Base-by-base conservation (phyloP, 257 asterid species). In the Nicotiana knightiana region DNA sequence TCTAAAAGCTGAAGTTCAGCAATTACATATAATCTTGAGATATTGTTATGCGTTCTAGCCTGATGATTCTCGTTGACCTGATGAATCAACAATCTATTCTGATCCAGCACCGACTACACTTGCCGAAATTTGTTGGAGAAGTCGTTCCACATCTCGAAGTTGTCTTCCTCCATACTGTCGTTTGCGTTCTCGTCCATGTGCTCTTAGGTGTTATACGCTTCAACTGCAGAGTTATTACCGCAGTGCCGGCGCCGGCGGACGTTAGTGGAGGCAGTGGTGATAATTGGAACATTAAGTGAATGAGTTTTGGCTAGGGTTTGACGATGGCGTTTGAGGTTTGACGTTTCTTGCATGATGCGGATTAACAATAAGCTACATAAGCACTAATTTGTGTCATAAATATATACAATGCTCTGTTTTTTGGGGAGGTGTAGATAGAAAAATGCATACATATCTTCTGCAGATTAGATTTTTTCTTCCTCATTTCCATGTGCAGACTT, bases 41-140 rank as follows among this genome's bases (percentile, higher is more conserved):
- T 21, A 21, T 0, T 21, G 24, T 21, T 13, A 65, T 88, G 94
- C n/a, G 82, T 58, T 76, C 85, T 92, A 3, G 96, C 91, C 71
- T 85, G 93, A 86, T 94, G 98, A 28, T 91, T 94, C 81, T 89
- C 90, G 81, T 94, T 92, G 76, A 94, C 96, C 76, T 94, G 95
- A 89, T 91, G 93, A 65, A 91, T 93, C 85, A 93, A 87, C 35
- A 70, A 76, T 35, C 94, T 87, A 84, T 93, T 93, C 85, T 90
- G 93, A 82, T 94, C 91, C 86, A 94, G 85, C 80, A 92, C 91
- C 55, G 93, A 86, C 64, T 92, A 97, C 39, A 94, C 97, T 81
- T 87, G 89, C 48, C 83, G 89, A 87, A 94, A 92, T 30, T 84
- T 92, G 30, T 89, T 86, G 39, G 84, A 81, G 87, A 94, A 88